Conservation (phyloP, 2,329 filamentous ascomycete genomes). For the Clarireedia paspali region DNA sequence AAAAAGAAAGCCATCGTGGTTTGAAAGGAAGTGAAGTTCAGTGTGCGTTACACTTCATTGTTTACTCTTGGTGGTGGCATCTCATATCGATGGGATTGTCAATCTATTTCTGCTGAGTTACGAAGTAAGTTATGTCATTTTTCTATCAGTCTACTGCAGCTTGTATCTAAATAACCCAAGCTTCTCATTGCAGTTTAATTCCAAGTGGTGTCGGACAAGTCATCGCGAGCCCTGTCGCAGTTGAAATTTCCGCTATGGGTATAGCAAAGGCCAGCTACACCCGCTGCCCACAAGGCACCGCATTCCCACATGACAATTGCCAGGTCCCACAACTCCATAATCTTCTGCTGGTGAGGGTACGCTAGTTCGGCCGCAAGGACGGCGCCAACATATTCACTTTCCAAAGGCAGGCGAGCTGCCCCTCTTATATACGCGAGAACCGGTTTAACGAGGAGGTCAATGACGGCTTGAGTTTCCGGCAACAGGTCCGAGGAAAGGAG, state of each 20-base stretch:
- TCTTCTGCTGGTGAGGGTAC: background rate
- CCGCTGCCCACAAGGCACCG: background rate
- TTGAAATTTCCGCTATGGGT: background rate
- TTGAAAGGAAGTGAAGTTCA: too few species aligned
- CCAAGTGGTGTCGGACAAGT: background rate
- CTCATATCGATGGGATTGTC: too few species aligned
- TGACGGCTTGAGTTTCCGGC: background rate
- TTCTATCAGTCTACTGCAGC: too few species aligned
- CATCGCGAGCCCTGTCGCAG: conserved; percentile 1
- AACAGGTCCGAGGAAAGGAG: background rate
- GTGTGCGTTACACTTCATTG: too few species aligned
- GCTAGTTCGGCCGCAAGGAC: background rate
- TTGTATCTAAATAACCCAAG: background rate
- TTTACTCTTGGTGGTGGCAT: too few species aligned
- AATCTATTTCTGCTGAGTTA: too few species aligned
- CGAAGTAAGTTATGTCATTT: too few species aligned
- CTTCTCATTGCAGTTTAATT: background rate
- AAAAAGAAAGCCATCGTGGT: too few species aligned
- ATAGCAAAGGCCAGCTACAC: background rate
- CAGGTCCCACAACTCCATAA: background rate
- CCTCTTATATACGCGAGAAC: background rate
- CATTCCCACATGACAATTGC: background rate
- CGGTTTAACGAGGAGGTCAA: background rate
- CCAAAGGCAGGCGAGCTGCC: background rate
- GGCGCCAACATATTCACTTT: background rate